Evolutionary conservation across 257 asterid species (phyloP).

Genomic region (Lycium barbarum): DNA sequence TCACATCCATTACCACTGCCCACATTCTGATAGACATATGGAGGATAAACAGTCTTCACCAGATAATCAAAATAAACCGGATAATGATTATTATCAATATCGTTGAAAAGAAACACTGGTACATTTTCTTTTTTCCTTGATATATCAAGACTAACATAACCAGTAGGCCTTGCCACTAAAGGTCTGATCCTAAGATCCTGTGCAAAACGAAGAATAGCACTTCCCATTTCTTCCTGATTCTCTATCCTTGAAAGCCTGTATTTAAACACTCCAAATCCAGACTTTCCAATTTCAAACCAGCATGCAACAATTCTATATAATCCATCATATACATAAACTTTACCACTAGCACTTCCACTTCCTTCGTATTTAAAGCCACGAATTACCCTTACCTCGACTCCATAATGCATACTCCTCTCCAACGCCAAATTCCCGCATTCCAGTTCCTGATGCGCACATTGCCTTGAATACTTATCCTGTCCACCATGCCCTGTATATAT

Average conservation of each 20-base stretch:
- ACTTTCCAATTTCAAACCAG: conserved; percentile 83
- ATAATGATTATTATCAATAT: conserved; percentile 63
- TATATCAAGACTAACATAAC: conserved; percentile 74
- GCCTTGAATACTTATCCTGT: conserved; percentile 68
- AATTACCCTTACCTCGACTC: conserved; percentile 82
- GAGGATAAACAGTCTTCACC: conserved; percentile 54
- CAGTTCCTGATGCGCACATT: conserved; percentile 77
- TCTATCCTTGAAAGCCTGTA: conserved; percentile 69
- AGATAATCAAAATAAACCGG: conserved; percentile 69
- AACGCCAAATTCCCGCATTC: conserved; percentile 83
- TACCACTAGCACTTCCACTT: conserved; percentile 70
- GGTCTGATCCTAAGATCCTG: conserved; percentile 56
- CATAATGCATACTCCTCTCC: conserved; percentile 87
- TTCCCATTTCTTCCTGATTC: conserved; percentile 81
- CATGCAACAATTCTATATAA: conserved; percentile 63
- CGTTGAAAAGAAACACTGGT: conserved; percentile 70
- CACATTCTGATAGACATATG: conserved; percentile 41
- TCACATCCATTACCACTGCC: conserved; percentile 61
- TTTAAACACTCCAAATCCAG: conserved; percentile 83
- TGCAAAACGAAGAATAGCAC: conserved; percentile 62
- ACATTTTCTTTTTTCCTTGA: conserved; percentile 67
- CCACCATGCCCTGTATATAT: conserved; percentile 96
- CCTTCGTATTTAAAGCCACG: conserved; percentile 84
- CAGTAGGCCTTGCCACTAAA: conserved; percentile 59
- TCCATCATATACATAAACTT: conserved; percentile 89